phyloP scores from a whole-genome alignment of 2,329 filamentous ascomycete genomes.

The Stromatinia cepivora region DNA sequence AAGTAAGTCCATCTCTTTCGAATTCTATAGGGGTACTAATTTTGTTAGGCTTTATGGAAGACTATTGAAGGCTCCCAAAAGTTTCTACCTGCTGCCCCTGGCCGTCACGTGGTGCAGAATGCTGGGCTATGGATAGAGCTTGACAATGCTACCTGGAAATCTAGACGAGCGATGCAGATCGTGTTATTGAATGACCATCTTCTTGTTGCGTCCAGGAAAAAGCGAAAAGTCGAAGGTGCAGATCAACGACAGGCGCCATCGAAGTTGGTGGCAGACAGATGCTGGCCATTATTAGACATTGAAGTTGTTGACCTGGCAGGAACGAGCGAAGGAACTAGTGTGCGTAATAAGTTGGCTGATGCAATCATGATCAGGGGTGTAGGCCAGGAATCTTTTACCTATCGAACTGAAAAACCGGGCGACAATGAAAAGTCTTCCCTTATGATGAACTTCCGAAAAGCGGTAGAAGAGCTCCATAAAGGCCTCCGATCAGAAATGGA shows the following conservation, averaged over 20 bases:
- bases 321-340: slow-evolving; percentile 57
- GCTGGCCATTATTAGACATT: slow-evolving; percentile 90
- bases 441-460: slow-evolving; percentile 87
- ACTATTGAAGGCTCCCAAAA: slow-evolving; percentile 98
- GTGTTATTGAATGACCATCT: slow-evolving; percentile 94
- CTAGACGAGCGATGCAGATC: slow-evolving; percentile 82
- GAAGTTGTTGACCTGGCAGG: slow-evolving; percentile 86
- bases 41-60: slow-evolving; percentile 76
- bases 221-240: slow-evolving; percentile 76
- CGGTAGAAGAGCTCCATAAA: slow-evolving; percentile 87
- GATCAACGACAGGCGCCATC: slow-evolving; percentile 53
- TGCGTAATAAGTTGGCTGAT: slow-evolving; percentile 69
- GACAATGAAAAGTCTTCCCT: slow-evolving; percentile 76
- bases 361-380: slow-evolving; percentile 87
- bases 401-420: slow-evolving; percentile 82
- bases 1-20: slow-evolving; percentile 29
- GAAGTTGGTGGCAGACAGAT: slow-evolving; percentile 89
- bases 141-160: slow-evolving; percentile 96
- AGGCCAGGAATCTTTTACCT: slow-evolving; percentile 89
- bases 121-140: slow-evolving; percentile 93
- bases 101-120: slow-evolving; percentile 92
- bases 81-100: slow-evolving; percentile 84
- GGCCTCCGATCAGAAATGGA: slow-evolving; percentile 83
- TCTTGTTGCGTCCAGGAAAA: slow-evolving; percentile 86
- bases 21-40: slow-evolving; percentile 23